Conservation (phyloP, 2,329 filamentous ascomycete species). For the Hymenoscyphus infarciens region DNA sequence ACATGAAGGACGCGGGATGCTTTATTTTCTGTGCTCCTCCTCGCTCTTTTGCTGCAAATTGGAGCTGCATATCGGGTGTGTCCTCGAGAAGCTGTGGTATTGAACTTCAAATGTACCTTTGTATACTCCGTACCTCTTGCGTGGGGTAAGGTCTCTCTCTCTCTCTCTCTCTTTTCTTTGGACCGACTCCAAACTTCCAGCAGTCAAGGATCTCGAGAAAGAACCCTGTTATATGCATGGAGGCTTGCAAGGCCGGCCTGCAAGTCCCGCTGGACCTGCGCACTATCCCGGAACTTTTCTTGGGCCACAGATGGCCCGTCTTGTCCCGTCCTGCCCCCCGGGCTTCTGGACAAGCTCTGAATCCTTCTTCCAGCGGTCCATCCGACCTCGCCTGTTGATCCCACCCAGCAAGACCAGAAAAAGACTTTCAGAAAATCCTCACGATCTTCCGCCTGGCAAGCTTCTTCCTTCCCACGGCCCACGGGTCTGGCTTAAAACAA, state of each 20-base stretch:
- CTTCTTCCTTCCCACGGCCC: neutral
- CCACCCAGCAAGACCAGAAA: neutral
- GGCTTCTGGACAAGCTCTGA: neutral
- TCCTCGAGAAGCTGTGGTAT: neutral
- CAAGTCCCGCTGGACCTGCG: conserved; percentile 13
- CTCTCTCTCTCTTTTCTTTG: neutral
- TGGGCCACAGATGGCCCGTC: neutral
- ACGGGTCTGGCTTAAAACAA: neutral
- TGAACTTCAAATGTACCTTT: neutral
- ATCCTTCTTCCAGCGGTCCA: neutral
- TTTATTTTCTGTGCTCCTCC: neutral
- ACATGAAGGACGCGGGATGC: neutral
- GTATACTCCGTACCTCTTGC: neutral
- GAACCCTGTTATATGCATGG: conserved; percentile 4
- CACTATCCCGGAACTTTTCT: conserved; percentile 8
- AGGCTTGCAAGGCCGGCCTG: conserved; percentile 1
- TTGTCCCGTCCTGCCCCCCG: neutral
- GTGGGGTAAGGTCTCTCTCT: neutral
- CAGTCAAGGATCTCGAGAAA: neutral
- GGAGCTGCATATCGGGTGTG: conserved; percentile 2
- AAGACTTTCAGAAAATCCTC: neutral
- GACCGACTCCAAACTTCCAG: neutral
- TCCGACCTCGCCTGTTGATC: neutral
- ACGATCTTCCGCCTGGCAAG: neutral
- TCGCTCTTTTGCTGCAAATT: neutral